phyloP scores from a whole-genome alignment of 306 rosid species.

The Mimosa pudica region DNA sequence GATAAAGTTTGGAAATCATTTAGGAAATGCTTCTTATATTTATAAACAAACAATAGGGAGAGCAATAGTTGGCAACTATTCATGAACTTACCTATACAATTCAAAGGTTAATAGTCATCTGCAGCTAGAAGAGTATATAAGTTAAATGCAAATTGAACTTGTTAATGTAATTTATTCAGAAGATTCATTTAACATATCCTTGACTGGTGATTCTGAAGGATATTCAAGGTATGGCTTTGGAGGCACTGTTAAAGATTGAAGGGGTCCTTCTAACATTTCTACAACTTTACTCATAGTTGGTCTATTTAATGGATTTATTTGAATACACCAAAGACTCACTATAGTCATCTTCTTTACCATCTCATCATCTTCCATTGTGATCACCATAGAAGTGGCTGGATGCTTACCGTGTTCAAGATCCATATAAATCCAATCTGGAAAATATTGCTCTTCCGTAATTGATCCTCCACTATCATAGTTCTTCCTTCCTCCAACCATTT shows the following conservation, averaged over 20 bases:
- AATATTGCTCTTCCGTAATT: no score
- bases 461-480: no score
- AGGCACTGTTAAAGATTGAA: conserved; percentile 31
- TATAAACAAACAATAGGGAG: not conserved
- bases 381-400: no score
- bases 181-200: not conserved
- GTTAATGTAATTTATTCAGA: not conserved
- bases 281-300: conserved; percentile 42
- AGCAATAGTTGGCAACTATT: not conserved
- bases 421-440: no score
- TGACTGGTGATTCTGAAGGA: conserved; percentile 13
- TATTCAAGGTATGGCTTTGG: conserved; percentile 36
- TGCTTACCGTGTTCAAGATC: no score
- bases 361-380: no score
- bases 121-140: not conserved
- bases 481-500: no score
- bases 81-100: not conserved
- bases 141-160: not conserved
- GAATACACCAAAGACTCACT: conserved; percentile 4
- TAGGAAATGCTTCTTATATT: no score
- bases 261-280: conserved; percentile 39
- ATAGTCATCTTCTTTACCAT: not conserved
- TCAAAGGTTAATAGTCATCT: not conserved
- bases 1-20: no score
- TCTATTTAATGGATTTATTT: conserved; percentile 21